These are phyloP conservation scores for Rhodotorula kratochvilovae DNA, from an alignment of 768 basidiomycete species.

Conservation along the genomic window DNA sequence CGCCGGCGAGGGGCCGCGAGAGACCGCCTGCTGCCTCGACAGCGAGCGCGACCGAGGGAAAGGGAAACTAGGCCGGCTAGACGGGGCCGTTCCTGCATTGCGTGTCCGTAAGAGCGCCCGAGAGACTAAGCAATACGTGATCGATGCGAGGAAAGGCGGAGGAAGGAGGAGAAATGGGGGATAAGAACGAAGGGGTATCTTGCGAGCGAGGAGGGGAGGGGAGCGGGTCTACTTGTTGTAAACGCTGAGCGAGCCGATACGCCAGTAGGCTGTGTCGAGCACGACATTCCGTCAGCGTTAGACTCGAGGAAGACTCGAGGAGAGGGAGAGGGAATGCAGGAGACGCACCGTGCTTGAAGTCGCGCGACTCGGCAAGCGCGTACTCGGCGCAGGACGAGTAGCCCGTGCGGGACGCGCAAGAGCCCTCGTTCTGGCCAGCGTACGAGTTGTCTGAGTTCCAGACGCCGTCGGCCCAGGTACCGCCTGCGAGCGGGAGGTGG, in stretches of 20 bases:
- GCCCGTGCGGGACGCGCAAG: not conserved
- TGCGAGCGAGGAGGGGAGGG: too few species aligned
- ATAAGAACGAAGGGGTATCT: not conserved
- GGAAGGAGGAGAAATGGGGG: not conserved
- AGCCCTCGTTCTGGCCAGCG: slow-evolving; percentile 11
- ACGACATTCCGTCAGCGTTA: too few species aligned
- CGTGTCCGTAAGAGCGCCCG: too few species aligned
- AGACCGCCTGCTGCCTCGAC: too few species aligned
- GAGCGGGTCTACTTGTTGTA: slow-evolving; percentile 16
- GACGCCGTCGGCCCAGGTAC: slow-evolving; percentile 12
- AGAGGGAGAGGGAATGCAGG: too few species aligned
- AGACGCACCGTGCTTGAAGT: slow-evolving; percentile 16
- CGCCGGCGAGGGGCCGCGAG: too few species aligned
- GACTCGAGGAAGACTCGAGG: too few species aligned
- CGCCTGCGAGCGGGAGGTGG: too few species aligned
- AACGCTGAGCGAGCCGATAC: slow-evolving; percentile 12
- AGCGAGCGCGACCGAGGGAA: too few species aligned
- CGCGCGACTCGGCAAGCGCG: not conserved
- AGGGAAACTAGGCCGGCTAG: too few species aligned
- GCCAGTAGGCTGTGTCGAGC: slow-evolving; percentile 8
- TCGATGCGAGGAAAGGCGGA: not conserved
- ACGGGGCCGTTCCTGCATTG: too few species aligned
- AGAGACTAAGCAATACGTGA: too few species aligned
- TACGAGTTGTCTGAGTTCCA: slow-evolving; percentile 22
- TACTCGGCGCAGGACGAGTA: slow-evolving; percentile 13